Base-by-base conservation (phyloP, 2,329 filamentous ascomycete genomes). In the Trichophyton benhamiae region DNA sequence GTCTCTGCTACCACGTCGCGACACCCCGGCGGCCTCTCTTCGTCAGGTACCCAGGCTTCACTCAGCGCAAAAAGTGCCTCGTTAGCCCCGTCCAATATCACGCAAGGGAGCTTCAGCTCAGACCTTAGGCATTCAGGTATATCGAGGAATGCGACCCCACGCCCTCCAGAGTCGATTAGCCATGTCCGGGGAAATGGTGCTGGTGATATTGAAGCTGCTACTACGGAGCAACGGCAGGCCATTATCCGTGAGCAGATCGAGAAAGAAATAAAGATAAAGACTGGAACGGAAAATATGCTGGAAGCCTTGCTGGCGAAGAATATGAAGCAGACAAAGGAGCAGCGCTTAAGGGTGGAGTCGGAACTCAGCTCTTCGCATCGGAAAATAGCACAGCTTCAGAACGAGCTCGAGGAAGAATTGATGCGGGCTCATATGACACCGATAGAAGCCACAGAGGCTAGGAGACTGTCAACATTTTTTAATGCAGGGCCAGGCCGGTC, bases 251-350 rank as follows among this genome's bases (percentile, higher is more conserved):
- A 96, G 68, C 84, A 87, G 70, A 87, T 99, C 65, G 92, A 91
- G 67, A 92, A 95, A 69, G 95, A 99, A 77, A 86, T 91, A 77
- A 97, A 97, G 79, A 97, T 99, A 72, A 96, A 95, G 75, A 88
- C 92, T 69, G 94, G 94, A 20, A 96, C 92, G 62, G 94, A 99
- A 78, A 99, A 99, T 72, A 86, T 99, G 83, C 80, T 99, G 44
- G 94, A 99, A 77, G 94, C 94, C 11, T 78, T 99, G 66, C 90
- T 96, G 72, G 83, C 86, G 52, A 99, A 99, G 76, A 96, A 95
- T 74, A 87, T 89, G 53, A 99, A 97, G 76, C 92, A 97, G 73
- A 88, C 88, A 65, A 95, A 91, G 72, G 92, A 92, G 63, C 89
- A 92, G 71, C 83, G 89, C 52, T 79, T 82, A 63, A 82, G 83